Conservation (phyloP, 202 grass and related monocot genomes). For the Elaeis oleifera region DNA sequence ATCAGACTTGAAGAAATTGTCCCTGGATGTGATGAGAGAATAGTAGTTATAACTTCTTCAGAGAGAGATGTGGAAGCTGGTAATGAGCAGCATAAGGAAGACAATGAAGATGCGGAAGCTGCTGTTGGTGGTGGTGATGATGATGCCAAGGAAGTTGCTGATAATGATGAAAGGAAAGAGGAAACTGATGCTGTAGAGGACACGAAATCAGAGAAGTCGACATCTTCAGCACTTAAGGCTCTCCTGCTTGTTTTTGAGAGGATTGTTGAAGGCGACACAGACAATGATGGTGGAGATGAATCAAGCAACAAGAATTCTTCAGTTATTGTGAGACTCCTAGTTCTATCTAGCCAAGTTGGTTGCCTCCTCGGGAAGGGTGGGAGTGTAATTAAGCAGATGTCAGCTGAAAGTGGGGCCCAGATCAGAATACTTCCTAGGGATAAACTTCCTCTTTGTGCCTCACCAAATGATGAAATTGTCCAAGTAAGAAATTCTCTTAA, state of each 20-base stretch:
- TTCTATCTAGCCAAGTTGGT: conserved; percentile 76
- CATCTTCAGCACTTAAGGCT: conserved; percentile 41
- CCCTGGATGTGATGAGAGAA: conserved; percentile 65
- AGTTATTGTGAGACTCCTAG: conserved; percentile 73
- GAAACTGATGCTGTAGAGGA: conserved; percentile 20
- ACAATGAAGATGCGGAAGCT: conserved; percentile 19
- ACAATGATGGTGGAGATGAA: conserved; percentile 35
- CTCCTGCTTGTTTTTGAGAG: conserved; percentile 71
- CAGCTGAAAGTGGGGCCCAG: conserved; percentile 57
- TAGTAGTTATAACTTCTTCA: conserved; percentile 45
- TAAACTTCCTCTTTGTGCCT: conserved; percentile 63
- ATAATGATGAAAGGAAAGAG: conserved; percentile 29
- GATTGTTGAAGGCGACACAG: conserved; percentile 52
- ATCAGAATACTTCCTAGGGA: conserved; percentile 76
- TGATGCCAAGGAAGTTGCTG: conserved; percentile 25
- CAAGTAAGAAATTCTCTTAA: conserved; percentile 50
- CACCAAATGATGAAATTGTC: conserved; percentile 61
- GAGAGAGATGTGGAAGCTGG: conserved; percentile 43
- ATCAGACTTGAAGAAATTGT: conserved; percentile 61
- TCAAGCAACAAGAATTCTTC: conserved; percentile 19
- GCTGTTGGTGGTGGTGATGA: conserved; percentile 13
- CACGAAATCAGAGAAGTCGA: conserved; percentile 33
- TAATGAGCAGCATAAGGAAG: conserved; percentile 22
- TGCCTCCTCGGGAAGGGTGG: conserved; percentile 76
- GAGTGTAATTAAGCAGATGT: conserved; percentile 74